These are phyloP conservation scores for Trichaptum fuscoviolaceum DNA, from an alignment of 768 basidiomycete species.

Conservation along the genomic window DNA sequence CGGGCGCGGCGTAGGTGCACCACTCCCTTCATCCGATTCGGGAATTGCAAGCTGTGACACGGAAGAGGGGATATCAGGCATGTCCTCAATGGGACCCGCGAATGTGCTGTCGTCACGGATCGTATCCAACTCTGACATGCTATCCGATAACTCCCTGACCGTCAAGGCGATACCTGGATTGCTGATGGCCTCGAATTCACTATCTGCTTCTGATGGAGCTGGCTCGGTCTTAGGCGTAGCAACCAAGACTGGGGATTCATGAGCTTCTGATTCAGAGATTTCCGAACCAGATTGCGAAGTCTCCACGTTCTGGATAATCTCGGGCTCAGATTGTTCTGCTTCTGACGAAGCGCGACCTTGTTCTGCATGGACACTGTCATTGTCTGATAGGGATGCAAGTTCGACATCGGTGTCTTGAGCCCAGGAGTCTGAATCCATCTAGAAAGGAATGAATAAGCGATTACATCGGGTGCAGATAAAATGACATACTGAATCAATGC, in stretches of 20 bases:
- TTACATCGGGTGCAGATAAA: neutral
- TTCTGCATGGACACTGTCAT: neutral
- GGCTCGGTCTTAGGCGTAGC: neutral
- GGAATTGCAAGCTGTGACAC: constrained; percentile 1
- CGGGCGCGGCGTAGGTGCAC: constrained; percentile 1
- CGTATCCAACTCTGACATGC: neutral
- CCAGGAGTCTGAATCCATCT: neutral
- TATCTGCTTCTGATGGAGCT: neutral
- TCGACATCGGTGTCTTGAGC: neutral
- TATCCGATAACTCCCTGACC: neutral
- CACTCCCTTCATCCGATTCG: neutral
- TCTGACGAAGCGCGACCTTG: neutral
- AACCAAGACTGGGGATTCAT: neutral
- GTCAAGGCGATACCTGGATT: neutral
- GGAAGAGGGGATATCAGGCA: neutral
- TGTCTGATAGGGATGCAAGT: neutral
- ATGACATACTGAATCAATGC: neutral
- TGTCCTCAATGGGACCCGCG: neutral
- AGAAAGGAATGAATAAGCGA: neutral
- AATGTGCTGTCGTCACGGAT: neutral
- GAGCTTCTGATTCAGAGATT: neutral
- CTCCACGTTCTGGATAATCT: neutral
- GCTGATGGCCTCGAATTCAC: neutral
- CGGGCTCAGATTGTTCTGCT: neutral
- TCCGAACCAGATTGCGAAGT: neutral